Base-by-base conservation (phyloP, 352 stramenopile species). In the Phytophthora tentaculata region DNA sequence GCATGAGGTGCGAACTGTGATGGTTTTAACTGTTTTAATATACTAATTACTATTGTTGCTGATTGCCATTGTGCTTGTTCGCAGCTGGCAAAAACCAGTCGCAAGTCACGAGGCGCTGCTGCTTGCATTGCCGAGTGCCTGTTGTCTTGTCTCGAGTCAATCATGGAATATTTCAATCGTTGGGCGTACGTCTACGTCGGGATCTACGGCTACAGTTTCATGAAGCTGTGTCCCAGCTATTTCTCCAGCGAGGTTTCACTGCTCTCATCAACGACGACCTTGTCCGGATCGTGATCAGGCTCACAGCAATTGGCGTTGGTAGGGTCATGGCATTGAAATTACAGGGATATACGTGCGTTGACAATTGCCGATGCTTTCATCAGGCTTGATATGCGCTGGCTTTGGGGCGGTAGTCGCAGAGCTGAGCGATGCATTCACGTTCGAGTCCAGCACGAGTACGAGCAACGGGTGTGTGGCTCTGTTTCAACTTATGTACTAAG, bases 181-280 rank as follows among this genome's bases (percentile, higher is more conserved):
- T 97, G 90, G 91, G 93, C 94, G 1, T 98, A 95, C 52, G 83
- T 98, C 17, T 98, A 98, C 64, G 91, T 98, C 19, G 94, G 91
- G 2, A 81, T 98, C 60, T 93, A 93, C 71, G 85, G 83, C 12
- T 97, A 97, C 72, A 92, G 84, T 57, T 98, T 98, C 72, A 83
- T 90, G 7, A 81, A 97, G 90, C 92, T 10, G 95, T 98, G 10
- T 93, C 97, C 24, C 62, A 88, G 19, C 76, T 98, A 4, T 98
- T 99, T 70, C 78, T 85, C 63, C 71, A 87, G 54, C 86, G 93
- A 51, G 95, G 94, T 12, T 98, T 94, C 64, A 95, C 90, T 47
- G 84, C 89, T 2, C 97, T 99, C 60, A 95, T 98, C 72, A 97
- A 97, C 69, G 95, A 98, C 74, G 86, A 97, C 26, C 75, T 99